Conservation (phyloP, 2,329 filamentous ascomycete genomes). For the Thielaviopsis ethacetica region DNA sequence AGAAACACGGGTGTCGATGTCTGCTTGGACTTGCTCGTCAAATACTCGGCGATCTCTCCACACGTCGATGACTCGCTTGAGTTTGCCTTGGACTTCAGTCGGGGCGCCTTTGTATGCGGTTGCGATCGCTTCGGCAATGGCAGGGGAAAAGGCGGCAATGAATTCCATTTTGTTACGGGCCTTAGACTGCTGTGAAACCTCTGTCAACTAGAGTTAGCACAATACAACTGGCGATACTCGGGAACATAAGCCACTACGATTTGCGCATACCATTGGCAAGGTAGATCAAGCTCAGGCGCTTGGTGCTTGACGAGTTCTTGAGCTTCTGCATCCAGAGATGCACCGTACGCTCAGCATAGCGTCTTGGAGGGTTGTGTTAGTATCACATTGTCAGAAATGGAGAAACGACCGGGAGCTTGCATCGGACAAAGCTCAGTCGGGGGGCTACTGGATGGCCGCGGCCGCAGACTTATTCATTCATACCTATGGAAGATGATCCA, state of each 20-base stretch:
- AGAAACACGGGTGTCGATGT: conserved; percentile 63
- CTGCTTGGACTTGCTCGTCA: conserved; percentile 59
- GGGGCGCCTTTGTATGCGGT: conserved; percentile 83
- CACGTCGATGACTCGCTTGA: conserved; percentile 81
- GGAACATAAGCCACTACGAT: background rate
- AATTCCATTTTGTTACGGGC: conserved; percentile 88
- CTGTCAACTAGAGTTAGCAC: conserved; percentile 26
- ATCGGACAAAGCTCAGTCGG: background rate
- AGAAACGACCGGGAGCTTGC: background rate
- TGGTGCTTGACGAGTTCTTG: conserved; percentile 71
- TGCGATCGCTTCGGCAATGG: conserved; percentile 80
- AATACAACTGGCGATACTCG: background rate
- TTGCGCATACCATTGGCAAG: conserved; percentile 69
- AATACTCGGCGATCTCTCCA: conserved; percentile 85
- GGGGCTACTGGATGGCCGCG: background rate
- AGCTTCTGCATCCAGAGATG: conserved; percentile 82
- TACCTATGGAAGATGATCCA: conserved; percentile 99
- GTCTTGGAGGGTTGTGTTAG: conserved; percentile 31
- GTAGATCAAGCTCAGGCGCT: conserved; percentile 81
- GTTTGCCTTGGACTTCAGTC: conserved; percentile 71
- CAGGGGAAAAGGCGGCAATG: conserved; percentile 73
- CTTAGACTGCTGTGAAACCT: conserved; percentile 93
- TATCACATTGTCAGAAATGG: background rate
- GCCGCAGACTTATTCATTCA: conserved; percentile 13
- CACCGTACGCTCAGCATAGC: conserved; percentile 82